Conservation (phyloP, 1,139 yeast species). For the Geotrichum phurueaensis region DNA sequence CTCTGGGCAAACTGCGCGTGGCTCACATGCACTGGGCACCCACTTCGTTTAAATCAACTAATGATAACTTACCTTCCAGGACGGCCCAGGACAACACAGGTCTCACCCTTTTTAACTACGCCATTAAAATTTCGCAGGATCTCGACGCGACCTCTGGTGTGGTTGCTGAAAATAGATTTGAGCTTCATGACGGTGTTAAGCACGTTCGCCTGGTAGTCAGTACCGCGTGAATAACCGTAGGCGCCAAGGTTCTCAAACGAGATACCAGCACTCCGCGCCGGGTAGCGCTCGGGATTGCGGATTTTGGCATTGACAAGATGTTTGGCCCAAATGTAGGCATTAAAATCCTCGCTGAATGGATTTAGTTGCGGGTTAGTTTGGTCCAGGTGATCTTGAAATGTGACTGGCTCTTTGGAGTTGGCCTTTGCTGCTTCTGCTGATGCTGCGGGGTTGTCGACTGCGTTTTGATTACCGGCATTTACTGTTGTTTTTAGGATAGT, state of each 20-base stretch:
- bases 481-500: not conserved
- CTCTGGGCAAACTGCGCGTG: too few species aligned
- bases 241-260: constrained; percentile 60
- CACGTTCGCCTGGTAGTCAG: constrained; percentile 68
- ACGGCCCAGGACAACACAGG: constrained; percentile 70
- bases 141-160: constrained; percentile 40
- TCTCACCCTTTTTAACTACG: constrained; percentile 59
- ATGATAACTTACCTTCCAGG: constrained; percentile 45
- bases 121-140: constrained; percentile 67
- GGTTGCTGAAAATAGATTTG: constrained; percentile 58
- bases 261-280: constrained; percentile 58
- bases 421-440: not conserved
- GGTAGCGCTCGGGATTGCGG: constrained; percentile 61
- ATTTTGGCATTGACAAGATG: constrained; percentile 51
- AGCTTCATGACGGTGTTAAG: constrained; percentile 39
- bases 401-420: not conserved
- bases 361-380: constrained; percentile 31
- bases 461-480: not conserved
- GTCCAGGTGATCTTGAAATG: not conserved
- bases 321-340: constrained; percentile 61
- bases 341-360: constrained; percentile 49
- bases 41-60: too few species aligned
- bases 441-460: not conserved
- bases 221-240: constrained; percentile 62
- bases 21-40: too few species aligned